Percentiles rank a stretch among this genome's conserved stretches.
These are phyloP conservation scores for Melocanna baccifera DNA, from an alignment of 176 grass and related monocot genomes.

Conservation along the genomic window DNA sequence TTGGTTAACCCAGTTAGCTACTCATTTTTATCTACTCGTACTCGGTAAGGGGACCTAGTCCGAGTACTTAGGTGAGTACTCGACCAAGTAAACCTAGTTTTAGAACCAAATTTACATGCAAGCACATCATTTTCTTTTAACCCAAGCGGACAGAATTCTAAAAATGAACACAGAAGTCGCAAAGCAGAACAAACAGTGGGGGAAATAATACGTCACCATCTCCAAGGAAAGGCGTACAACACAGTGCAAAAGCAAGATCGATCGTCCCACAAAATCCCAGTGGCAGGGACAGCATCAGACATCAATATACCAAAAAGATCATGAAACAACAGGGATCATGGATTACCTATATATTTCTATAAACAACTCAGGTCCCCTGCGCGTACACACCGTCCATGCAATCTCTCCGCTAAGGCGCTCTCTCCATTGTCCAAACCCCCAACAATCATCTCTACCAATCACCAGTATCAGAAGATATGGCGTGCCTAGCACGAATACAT, in stretches of 20 bases:
- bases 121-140: too few relatives aligned
- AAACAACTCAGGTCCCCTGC: slow-evolving; percentile 37
- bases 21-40: too few relatives aligned
- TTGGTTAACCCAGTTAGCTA: too few relatives aligned
- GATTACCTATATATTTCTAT: slow-evolving; percentile 53
- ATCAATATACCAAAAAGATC: slow-evolving; percentile 1
- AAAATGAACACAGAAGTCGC: too few relatives aligned
- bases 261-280: not conserved
- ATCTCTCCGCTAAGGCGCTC: slow-evolving; percentile 30
- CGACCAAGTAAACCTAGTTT: too few relatives aligned
- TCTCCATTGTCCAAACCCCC: slow-evolving; percentile 18
- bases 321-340: slow-evolving; percentile 30
- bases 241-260: not conserved
- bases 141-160: too few relatives aligned
- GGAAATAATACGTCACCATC: not conserved
- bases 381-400: slow-evolving; percentile 28
- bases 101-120: not conserved
- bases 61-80: too few relatives aligned
- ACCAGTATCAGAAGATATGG: slow-evolving; percentile 32
- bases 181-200: not conserved
- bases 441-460: slow-evolving; percentile 25
- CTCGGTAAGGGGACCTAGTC: too few relatives aligned
- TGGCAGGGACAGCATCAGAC: not conserved
- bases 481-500: slow-evolving; percentile 50
- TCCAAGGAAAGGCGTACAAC: not conserved